phyloP scores from a whole-genome alignment of 805 yeast genomes.

The Torulaspora delbrueckii region DNA sequence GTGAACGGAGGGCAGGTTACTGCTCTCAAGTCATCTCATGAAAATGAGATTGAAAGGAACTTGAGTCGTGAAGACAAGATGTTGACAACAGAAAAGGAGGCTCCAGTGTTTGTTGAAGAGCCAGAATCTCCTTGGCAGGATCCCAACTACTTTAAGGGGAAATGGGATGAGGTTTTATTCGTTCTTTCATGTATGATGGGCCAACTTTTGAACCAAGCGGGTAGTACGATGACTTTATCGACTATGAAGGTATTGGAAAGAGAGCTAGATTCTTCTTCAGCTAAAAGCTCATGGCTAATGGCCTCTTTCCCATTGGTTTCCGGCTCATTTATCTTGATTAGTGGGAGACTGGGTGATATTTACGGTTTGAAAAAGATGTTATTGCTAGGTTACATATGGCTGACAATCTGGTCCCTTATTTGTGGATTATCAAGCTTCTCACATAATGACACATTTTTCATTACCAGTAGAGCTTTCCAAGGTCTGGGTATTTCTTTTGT shows the following conservation, averaged over 20 bases:
- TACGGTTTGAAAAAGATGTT: conserved; percentile 55
- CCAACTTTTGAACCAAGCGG: conserved; percentile 41
- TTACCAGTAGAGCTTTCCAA: conserved; percentile 51
- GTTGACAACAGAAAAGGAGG: neutral
- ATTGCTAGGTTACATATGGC: conserved; percentile 53
- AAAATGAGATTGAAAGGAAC: neutral
- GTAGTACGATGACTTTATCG: conserved; percentile 38
- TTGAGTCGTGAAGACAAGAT: neutral
- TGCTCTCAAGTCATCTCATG: neutral
- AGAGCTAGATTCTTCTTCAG: conserved; percentile 32
- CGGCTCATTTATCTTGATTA: conserved; percentile 63
- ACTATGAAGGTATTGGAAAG: conserved; percentile 35
- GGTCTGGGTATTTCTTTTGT: conserved; percentile 59
- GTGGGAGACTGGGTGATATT: conserved; percentile 68
- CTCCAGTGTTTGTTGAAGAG: neutral
- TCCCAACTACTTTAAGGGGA: conserved; percentile 18
- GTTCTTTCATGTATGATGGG: conserved; percentile 32
- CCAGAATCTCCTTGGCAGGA: conserved; percentile 15
- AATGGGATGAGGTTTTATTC: conserved; percentile 27
- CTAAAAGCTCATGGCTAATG: conserved; percentile 55
- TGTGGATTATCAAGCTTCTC: conserved; percentile 49
- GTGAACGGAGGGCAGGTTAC: neutral
- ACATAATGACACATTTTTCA: conserved; percentile 46
- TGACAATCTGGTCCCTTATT: conserved; percentile 54
- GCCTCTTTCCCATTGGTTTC: conserved; percentile 67